Evolutionary conservation across 2,329 filamentous ascomycete species (phyloP).

Genomic region (Cercospora berteroae): DNA sequence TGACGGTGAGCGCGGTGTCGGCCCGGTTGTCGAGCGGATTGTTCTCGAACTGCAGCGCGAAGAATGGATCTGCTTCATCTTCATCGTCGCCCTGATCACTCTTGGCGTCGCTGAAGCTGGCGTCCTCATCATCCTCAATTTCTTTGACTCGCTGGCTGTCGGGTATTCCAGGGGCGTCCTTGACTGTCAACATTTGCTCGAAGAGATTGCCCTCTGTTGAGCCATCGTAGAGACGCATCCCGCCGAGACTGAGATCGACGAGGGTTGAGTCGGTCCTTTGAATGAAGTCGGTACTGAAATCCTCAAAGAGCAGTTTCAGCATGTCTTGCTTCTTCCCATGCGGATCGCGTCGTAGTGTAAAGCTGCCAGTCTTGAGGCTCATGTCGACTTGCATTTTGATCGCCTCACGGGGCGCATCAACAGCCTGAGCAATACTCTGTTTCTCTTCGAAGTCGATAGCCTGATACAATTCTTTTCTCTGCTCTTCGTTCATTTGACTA

Average conservation of each 20-base stretch:
- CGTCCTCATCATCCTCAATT: slow-evolving; percentile 48
- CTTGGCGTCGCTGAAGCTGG: slow-evolving; percentile 44
- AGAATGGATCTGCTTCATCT: slow-evolving; percentile 73
- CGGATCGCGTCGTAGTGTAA: slow-evolving; percentile 83
- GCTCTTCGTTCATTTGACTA: slow-evolving; percentile 87
- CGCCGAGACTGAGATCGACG: slow-evolving; percentile 84
- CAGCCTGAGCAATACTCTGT: slow-evolving; percentile 77
- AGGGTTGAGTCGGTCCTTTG: slow-evolving; percentile 89
- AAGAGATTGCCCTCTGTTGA: slow-evolving; percentile 89
- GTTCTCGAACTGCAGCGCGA: slow-evolving; percentile 88
- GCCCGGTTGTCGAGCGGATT: slow-evolving; percentile 91
- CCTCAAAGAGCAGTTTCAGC: slow-evolving; percentile 87
- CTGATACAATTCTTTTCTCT: slow-evolving; percentile 93
- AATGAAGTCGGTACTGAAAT: slow-evolving; percentile 85
- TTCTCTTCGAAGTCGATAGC: slow-evolving; percentile 99
- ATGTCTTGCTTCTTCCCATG: slow-evolving; percentile 77
- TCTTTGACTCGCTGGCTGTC: slow-evolving; percentile 52
- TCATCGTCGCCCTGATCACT: slow-evolving; percentile 46
- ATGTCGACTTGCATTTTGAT: slow-evolving; percentile 91
- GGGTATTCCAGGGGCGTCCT: slow-evolving; percentile 68
- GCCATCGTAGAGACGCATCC: slow-evolving; percentile 90
- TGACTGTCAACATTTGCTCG: slow-evolving; percentile 92
- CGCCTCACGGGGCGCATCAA: slow-evolving; percentile 86
- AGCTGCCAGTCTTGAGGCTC: slow-evolving; percentile 91
- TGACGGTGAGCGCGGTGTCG: slow-evolving; percentile 84